Evolutionary conservation across 768 basidiomycete species (phyloP), one percentile per base, ranked within the genome.

Genomic region (Termitomyces heimii): DNA sequence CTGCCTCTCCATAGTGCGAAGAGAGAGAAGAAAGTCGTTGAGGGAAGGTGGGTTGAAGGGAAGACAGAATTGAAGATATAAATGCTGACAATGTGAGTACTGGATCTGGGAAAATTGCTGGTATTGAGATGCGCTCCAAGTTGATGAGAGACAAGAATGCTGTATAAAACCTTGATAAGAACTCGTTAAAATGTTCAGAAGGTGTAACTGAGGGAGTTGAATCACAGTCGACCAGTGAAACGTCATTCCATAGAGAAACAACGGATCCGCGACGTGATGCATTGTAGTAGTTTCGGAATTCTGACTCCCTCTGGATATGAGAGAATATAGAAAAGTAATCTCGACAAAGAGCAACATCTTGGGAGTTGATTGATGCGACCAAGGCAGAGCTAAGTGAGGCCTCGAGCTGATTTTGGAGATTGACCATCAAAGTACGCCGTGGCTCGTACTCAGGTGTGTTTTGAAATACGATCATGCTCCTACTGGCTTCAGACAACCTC

Each of bases 271-370:
- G 77, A 29, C 92, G 78, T 10, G 92, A 88, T 13, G 91, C 91
- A 71, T 93, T 92, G 74, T 98, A 99, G 68, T 97, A 98, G 66
- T 89, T 89, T 58, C 91, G 80, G 69, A 96, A 99, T 68, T 98
- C 97, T 3, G 84, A 79, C 69, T 94, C 94, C 51, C 96, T 81
- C 64, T 96, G 90, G 57, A 99, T 98, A 64, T 89, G 83, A 55
- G 82, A 83, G 70, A 98, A 99, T 50, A 98, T 94, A 24, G 81
- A 75, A 64, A 88, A 94, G 71, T 93, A 94, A 51, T 79, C 78
- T 59, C 84, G 83, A 73, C 92, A 94, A 5, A 81, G 78, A 13
- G 80, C 74, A 37, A 87, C 77, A 68, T 98, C 93, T 61, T 85
- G 82, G 2, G 84, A 77, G 58, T 85, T 88, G 69, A 98, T 89